phyloP scores from a whole-genome alignment of 345 rosid species.

The Rhodamnia argentea region DNA sequence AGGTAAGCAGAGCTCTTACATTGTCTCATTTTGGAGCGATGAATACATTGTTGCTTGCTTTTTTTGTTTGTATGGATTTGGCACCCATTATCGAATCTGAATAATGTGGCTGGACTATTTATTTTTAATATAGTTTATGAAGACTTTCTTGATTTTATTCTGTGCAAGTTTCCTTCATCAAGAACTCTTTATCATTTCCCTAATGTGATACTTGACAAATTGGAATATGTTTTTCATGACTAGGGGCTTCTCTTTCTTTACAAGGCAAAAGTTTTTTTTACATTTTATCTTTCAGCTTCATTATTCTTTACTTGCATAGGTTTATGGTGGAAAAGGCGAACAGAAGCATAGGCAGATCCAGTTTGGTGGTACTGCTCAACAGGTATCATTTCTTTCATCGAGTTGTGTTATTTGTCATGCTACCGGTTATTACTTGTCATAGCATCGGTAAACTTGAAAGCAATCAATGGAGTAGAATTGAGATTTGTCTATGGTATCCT shows the following conservation, averaged over 20 bases:
- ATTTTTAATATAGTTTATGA: background rate
- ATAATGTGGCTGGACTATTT: background rate
- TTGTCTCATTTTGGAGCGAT: background rate
- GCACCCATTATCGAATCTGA: background rate
- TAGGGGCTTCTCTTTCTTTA: background rate
- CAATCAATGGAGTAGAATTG: background rate
- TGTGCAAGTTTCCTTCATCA: background rate
- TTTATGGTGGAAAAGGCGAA: constrained; percentile 55
- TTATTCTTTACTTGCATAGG: constrained; percentile 16
- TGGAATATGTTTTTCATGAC: background rate
- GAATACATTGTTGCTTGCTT: background rate
- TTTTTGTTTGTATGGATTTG: background rate
- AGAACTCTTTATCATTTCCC: background rate
- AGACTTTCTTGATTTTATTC: background rate
- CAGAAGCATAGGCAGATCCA: constrained; percentile 51
- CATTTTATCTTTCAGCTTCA: background rate
- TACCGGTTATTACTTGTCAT: background rate
- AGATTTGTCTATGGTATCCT: background rate
- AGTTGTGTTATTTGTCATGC: background rate
- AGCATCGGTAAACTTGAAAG: background rate
- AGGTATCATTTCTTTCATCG: constrained; percentile 19
- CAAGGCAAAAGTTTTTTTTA: background rate
- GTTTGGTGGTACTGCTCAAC: constrained; percentile 51
- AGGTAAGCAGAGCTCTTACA: constrained; percentile 11
- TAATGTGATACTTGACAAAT: background rate